These are phyloP conservation scores for Heliosperma pusillum DNA, from an alignment of 148 eudicot species.

Conservation along the genomic window DNA sequence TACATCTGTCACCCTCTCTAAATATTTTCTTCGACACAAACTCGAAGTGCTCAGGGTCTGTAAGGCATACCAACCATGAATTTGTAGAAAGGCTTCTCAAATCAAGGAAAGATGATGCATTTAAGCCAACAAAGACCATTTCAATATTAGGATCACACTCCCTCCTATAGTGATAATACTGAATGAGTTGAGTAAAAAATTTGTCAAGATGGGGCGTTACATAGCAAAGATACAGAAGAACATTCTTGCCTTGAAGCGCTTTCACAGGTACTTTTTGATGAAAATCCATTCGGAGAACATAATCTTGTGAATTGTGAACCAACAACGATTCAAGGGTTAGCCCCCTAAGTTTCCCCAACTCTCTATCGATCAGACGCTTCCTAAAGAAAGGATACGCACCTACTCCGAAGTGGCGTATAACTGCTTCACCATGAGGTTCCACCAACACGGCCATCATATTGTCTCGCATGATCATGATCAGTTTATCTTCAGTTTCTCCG, in stretches of 20 bases:
- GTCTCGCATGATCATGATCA: slow-evolving; percentile 14
- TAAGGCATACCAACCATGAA: too few relatives aligned
- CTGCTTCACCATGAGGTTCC: not conserved
- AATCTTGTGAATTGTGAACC: not conserved
- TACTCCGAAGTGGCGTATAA: not conserved
- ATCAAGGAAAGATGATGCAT: too few relatives aligned
- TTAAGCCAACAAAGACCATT: too few relatives aligned
- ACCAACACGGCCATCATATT: not conserved
- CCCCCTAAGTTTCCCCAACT: not conserved
- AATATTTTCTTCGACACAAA: too few relatives aligned
- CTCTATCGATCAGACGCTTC: not conserved
- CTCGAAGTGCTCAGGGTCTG: too few relatives aligned
- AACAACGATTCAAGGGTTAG: slow-evolving; percentile 14
- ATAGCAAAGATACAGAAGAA: too few relatives aligned
- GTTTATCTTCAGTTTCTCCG: not conserved
- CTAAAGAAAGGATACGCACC: slow-evolving; percentile 5
- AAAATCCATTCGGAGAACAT: not conserved
- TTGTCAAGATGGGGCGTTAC: too few relatives aligned
- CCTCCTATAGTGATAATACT: too few relatives aligned
- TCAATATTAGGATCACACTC: too few relatives aligned
- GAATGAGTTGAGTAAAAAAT: too few relatives aligned
- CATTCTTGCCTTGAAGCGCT: not conserved
- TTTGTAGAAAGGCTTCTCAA: too few relatives aligned
- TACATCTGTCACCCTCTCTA: too few relatives aligned
- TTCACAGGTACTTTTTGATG: not conserved